Conservation (phyloP, 2,329 filamentous ascomycete genomes). For the Pseudogymnoascus sp. region DNA sequence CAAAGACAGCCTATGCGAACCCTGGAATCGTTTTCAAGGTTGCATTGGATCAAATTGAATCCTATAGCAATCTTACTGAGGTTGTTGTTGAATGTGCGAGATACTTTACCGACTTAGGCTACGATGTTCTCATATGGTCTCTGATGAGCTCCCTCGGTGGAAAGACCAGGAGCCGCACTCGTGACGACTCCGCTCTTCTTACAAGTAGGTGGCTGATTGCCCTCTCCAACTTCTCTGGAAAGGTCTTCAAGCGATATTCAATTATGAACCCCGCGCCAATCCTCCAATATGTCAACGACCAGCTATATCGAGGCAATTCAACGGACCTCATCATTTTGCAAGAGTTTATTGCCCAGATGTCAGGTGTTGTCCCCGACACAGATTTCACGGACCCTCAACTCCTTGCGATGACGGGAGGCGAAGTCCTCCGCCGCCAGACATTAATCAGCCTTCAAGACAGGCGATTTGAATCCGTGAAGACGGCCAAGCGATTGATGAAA, state of each 20-base stretch:
- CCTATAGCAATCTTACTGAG: constrained; percentile 90
- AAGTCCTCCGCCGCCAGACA: constrained; percentile 70
- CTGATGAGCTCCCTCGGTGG: constrained; percentile 68
- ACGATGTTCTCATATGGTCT: constrained; percentile 90
- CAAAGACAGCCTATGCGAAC: constrained; percentile 85
- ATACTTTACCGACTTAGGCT: constrained; percentile 87
- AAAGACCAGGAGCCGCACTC: constrained; percentile 55
- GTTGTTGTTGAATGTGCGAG: constrained; percentile 90
- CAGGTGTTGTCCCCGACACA: constrained; percentile 77
- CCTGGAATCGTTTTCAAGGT: constrained; percentile 88
- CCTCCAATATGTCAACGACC: constrained; percentile 80
- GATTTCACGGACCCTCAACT: constrained; percentile 87
- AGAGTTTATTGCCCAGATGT: constrained; percentile 87
- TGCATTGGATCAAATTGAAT: constrained; percentile 83
- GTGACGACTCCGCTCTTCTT: constrained; percentile 57
- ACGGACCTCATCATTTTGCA: constrained; percentile 88
- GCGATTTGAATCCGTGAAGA: constrained; percentile 66
- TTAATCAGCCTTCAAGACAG: constrained; percentile 74
- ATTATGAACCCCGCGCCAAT: constrained; percentile 79
- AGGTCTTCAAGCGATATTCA: constrained; percentile 79
- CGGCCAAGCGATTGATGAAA: constrained; percentile 72
- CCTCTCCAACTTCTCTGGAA: constrained; percentile 81
- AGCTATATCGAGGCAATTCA: constrained; percentile 74
- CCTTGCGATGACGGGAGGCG: constrained; percentile 79
- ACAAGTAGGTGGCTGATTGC: constrained; percentile 91